Conservation (phyloP, 805 yeast species). For the Tetrapisispora fleetii region DNA sequence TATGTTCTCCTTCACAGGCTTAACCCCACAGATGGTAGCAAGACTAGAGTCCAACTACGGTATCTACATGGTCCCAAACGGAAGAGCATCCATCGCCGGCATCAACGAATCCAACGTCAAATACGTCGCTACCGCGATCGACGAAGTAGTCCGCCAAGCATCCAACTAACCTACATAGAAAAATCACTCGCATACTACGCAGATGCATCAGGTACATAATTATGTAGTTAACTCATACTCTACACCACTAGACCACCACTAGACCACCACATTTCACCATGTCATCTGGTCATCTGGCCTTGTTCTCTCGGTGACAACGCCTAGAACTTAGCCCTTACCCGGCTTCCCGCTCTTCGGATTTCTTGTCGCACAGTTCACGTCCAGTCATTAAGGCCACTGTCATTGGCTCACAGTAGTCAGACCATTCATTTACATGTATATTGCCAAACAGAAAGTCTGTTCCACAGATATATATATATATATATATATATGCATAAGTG, state of each 20-base stretch:
- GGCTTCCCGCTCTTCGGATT: neutral
- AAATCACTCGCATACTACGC: too few species aligned
- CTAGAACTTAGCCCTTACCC: too few species aligned
- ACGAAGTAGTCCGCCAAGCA: constrained; percentile 50
- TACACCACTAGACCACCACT: neutral
- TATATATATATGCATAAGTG: neutral
- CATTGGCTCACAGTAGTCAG: neutral
- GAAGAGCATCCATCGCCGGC: constrained; percentile 92
- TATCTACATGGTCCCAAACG: constrained; percentile 70
- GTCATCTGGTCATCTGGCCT: too few species aligned
- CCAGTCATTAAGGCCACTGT: neutral
- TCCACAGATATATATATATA: neutral
- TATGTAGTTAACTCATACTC: neutral
- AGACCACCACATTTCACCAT: neutral
- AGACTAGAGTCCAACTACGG: constrained; percentile 70
- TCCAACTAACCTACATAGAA: neutral
- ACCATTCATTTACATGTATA: neutral
- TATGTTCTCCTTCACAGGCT: constrained; percentile 94
- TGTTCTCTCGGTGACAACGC: too few species aligned
- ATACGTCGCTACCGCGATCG: constrained; percentile 71
- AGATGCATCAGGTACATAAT: neutral
- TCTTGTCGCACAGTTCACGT: neutral
- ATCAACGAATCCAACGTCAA: constrained; percentile 70
- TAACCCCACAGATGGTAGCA: constrained; percentile 63
- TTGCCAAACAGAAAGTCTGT: neutral